Evolutionary conservation across 202 grass and related monocot species (phyloP).

Genomic region (Dendrocalamus latiflorus): DNA sequence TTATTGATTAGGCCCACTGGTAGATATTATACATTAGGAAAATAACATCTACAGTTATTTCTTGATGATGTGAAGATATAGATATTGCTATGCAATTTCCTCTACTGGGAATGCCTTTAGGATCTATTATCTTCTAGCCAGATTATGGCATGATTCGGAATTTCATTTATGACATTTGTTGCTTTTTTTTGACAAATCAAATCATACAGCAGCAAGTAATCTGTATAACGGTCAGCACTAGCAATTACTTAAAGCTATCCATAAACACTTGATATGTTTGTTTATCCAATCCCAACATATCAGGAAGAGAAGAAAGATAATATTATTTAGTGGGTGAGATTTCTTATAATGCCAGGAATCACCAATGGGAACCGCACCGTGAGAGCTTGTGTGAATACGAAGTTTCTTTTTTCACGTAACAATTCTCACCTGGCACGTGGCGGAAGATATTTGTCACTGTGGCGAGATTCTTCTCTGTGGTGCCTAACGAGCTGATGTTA

Average conservation of each 20-base stretch:
- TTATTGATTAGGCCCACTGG: no score
- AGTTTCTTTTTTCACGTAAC: not conserved
- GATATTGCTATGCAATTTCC: no score
- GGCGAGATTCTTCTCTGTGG: not conserved
- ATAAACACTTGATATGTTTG: slow-evolving; percentile 10
- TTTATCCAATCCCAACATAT: slow-evolving; percentile 24
- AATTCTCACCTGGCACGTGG: not conserved
- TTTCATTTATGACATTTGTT: not conserved
- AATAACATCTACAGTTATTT: no score
- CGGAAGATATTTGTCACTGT: not conserved
- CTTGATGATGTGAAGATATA: no score
- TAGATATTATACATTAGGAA: no score
- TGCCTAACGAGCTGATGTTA: not conserved
- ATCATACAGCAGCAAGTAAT: no score
- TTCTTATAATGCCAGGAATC: no score
- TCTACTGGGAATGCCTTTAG: no score
- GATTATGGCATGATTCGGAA: not conserved
- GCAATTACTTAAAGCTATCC: slow-evolving; percentile 24
- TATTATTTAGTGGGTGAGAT: slow-evolving; percentile 2
- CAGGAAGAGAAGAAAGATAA: not conserved
- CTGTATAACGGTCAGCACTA: not conserved
- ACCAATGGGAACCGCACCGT: no score
- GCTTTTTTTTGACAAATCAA: not conserved
- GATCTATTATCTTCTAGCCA: no score
- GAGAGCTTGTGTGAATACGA: no score